Conservation (phyloP, 2,329 filamentous ascomycete genomes). For the Gremmenia infestans region DNA sequence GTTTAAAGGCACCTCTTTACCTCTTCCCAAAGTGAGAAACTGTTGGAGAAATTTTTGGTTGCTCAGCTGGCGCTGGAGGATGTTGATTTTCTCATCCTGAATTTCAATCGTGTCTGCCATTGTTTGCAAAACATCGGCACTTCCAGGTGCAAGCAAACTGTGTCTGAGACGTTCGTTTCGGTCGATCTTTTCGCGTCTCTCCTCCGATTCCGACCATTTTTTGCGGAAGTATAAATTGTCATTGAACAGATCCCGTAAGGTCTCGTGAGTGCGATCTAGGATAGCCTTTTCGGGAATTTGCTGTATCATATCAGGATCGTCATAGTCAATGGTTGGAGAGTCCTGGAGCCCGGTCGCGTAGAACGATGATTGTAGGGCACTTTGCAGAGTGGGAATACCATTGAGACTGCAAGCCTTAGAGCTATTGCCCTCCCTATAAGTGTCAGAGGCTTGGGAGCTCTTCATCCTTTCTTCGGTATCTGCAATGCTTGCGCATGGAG, state of each 20-base stretch:
- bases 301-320: neutral
- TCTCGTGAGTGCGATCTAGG: neutral
- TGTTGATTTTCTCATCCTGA: neutral
- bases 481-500: too few relatives aligned
- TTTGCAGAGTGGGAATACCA: too few relatives aligned
- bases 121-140: neutral
- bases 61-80: neutral
- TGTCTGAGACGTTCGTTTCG: neutral
- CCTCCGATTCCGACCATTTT: conserved; percentile 1
- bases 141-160: conserved; percentile 1
- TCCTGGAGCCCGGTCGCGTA: too few relatives aligned
- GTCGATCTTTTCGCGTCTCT: neutral
- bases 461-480: too few relatives aligned
- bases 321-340: neutral
- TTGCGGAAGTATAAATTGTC: conserved; percentile 2
- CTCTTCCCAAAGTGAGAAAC: neutral
- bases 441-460: too few relatives aligned
- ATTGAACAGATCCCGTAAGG: conserved; percentile 1
- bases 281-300: neutral
- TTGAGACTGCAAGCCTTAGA: too few relatives aligned
- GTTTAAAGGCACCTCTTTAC: neutral
- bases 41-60: conserved; percentile 1
- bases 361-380: too few relatives aligned
- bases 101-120: neutral
- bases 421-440: too few relatives aligned